A percentile compares a stretch with the other conserved stretches of the same genome.
These are phyloP conservation scores for Ceriops decandra DNA, from an alignment of 345 rosid genomes.

Conservation along the genomic window DNA sequence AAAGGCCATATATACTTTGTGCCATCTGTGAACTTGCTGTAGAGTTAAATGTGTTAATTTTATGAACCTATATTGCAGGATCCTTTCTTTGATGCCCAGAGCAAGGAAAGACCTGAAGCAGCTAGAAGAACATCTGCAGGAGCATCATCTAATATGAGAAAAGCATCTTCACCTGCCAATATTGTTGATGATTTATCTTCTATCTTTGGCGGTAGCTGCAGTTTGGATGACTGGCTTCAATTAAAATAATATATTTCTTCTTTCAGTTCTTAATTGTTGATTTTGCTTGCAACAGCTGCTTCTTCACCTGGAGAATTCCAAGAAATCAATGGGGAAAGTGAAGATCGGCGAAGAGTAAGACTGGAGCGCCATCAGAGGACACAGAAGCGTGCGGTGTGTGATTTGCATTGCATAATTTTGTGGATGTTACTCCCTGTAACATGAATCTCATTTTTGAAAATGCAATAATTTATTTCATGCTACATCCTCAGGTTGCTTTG, in stretches of 20 bases:
- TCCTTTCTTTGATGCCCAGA: conserved; percentile 65
- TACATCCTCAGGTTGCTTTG: neutral
- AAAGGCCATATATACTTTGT: conserved; percentile 13
- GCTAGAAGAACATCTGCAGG: conserved; percentile 54
- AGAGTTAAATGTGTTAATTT: conserved; percentile 7
- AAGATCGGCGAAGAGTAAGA: conserved; percentile 88
- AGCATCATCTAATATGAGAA: conserved; percentile 58
- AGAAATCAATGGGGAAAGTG: conserved; percentile 88
- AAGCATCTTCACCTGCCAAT: conserved; percentile 71
- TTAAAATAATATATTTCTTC: neutral
- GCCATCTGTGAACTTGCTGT: conserved; percentile 7
- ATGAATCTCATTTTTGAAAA: too few species aligned
- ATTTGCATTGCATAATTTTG: conserved; percentile 13
- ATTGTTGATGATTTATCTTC: conserved; percentile 80
- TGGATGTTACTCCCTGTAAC: conserved; percentile 5
- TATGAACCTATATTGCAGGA: conserved; percentile 47
- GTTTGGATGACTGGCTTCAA: conserved; percentile 6
- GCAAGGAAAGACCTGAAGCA: conserved; percentile 63
- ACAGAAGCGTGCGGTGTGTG: conserved; percentile 92
- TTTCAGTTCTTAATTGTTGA: conserved; percentile 16
- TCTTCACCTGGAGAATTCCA: conserved; percentile 66
- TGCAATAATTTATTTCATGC: neutral
- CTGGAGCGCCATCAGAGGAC: conserved; percentile 95
- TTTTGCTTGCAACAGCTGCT: conserved; percentile 42
- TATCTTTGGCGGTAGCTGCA: conserved; percentile 72